Base-by-base conservation (phyloP, 306 rosid genomes). In the Cucurbita pepo region DNA sequence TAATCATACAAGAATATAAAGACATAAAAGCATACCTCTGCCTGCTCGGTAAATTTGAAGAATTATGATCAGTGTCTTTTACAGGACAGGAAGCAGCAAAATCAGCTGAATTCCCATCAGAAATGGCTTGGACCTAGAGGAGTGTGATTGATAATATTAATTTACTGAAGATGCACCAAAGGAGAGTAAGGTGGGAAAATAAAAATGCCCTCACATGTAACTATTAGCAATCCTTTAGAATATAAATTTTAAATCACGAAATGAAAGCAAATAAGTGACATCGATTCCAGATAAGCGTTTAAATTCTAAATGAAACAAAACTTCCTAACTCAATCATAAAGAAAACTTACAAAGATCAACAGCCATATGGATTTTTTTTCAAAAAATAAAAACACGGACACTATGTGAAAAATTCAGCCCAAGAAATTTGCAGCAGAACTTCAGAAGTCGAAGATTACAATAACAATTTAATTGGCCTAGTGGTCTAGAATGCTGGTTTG, bases 121-220 rank as follows among this genome's bases (percentile, higher is more conserved):
- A 78, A 71, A 73, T 62, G 66, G 91, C 82, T 18, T 84, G 95
- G 82, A 95, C 90, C 99, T 95, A 80, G 9, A 62, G 15, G 45
- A 37, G 41, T 48, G 30, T 10, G 10, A 44, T 74, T 25, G 30
- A 10, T 19, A 40, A 18, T 37, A 34, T 41, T 69, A 47, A 36
- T 30, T 69, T 48, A 30, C 14, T 25, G 25, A 30, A 14, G 19
- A 50, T 50, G 13, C 58, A 48, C 48, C 25, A 30, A 69, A 15
- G 7, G 52, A 65, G 50, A 69, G 14, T 25, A 9, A 6, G 19
- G 50, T 4, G 58, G 37, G 40, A 47, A 22, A 45, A 65, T 10
- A 69, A 66, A 43, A 66, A 19, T 25, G 9, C 54, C 41, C 7
- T 30, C 43, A 25, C 45, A 37, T 15, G 40, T 8, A 47, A 66